Base-by-base conservation (phyloP, 345 rosid genomes). In the Ceriops tagal region DNA sequence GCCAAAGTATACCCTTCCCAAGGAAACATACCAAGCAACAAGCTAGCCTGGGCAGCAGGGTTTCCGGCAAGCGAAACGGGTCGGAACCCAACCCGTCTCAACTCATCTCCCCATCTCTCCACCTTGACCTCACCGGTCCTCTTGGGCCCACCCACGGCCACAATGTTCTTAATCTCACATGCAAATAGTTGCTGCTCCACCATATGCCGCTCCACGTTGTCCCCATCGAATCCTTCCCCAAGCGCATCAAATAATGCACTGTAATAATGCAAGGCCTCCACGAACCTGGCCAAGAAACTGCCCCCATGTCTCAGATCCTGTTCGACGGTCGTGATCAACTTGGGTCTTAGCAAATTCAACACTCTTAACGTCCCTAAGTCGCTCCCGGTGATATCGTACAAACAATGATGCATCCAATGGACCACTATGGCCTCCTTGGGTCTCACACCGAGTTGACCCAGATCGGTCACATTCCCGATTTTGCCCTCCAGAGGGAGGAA, bases 171-270 rank as follows among this genome's bases (percentile, higher is more conserved):
- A 35, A 91, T 93, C 90, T 93, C 97, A 52, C 86, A 77, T 27
- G 89, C 96, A 26, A 89, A 85, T 76, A 93, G 72, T 80, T 88
- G 84, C 85, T 89, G 95, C 86, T 93, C 98, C 92, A 91, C 98
- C 79, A 70, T 73, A 71, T 91, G 90, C 58, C 98, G 84, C 78
- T 93, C 97, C 7, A 87, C 65, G 39, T 88, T 89, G 66, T 91
- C 91, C 28, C 59, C 79, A 6, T 77, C 80, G 24, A 91, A 64
- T 26, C 97, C 92, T 10, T 88, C 97, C 65, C 98, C 98, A 0
- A 93, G 81, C 59, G 97, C 96, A 77, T 93, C 98, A 65, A 93
- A 93, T 78, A 93, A 82, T 22, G 98, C 96, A 85, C 98, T 93
- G 71, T 93, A 93, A 59, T 93, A 91, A 82, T 93, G 98, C 70